Base-by-base conservation (phyloP, 306 rosid species). In the Oemleria cerasiformis region DNA sequence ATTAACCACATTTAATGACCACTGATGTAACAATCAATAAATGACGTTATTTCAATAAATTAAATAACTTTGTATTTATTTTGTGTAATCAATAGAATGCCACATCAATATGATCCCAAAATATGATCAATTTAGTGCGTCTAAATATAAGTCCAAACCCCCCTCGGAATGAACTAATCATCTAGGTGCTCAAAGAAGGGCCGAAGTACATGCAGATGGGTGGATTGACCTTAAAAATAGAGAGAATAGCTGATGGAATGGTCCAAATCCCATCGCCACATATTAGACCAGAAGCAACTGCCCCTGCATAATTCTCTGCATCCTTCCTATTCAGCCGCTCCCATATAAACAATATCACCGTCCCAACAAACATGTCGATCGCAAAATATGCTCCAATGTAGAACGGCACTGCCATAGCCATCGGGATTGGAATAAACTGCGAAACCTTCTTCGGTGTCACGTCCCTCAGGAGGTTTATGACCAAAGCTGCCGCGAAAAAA, bases 181-280 rank as follows among this genome's bases (percentile, higher is more conserved):
- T 1, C 30, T 25, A 25, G 30, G 1, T 76, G 71, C 81, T 79
- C 61, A 45, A 25, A 41, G 96, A 83, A 68, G 98, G 91, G 8
- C 94, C 97, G 39, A 94, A 94, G 85, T 88, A 88, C 96, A 94
- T 94, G 84, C 99, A 94, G 34, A 94, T 85, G 43, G 97, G 99
- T 2, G 99, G 96, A 68, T 88, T 80, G 73, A 95, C 67, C 91
- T 87, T 85, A 77, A 91, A 66, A 71, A 91, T 89, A 42, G 96
- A 88, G 74, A 95, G 96, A 57, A 95, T 63, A 2, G 97, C 99
- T 7, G 96, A 91, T 25, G 99, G 99, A 79, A 91, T 85, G 1
- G 99, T 89, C 99, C 99, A 91, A 40, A 94, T 94, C 38, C 99
- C 99, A 50, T 94, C 99, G 30, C 97, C 99, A 58, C 96, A 91